A percentile compares a stretch with the other conserved stretches of the same genome.
These are phyloP conservation scores for Zymoseptoria ardabiliae DNA, from an alignment of 2,329 filamentous ascomycete genomes.

Conservation along the genomic window DNA sequence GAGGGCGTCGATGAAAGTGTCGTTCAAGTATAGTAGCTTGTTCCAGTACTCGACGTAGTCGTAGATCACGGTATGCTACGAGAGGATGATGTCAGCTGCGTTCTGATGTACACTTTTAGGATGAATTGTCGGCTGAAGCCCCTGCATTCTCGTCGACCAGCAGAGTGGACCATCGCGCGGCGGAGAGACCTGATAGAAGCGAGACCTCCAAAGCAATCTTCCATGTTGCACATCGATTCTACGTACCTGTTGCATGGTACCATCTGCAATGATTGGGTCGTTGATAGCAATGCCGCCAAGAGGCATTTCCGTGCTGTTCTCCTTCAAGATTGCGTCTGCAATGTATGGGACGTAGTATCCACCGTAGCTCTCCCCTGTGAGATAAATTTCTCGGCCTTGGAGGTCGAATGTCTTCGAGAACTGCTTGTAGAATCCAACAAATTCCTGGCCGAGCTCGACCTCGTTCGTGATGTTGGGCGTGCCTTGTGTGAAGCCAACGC, in stretches of 20 bases:
- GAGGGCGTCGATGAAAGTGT: conserved; percentile 34
- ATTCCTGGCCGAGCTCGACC: conserved; percentile 36
- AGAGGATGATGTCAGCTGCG: not conserved
- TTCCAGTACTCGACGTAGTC: conserved; percentile 23
- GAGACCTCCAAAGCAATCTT: not conserved
- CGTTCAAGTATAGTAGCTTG: conserved; percentile 36
- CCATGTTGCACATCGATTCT: not conserved
- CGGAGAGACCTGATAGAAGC: not conserved
- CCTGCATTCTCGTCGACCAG: not conserved
- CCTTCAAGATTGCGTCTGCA: not conserved
- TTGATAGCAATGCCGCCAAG: conserved; percentile 2
- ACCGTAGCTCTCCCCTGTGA: conserved; percentile 19
- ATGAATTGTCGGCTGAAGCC: not conserved
- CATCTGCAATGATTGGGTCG: conserved; percentile 2
- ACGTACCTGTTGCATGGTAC: not conserved
- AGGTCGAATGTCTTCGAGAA: conserved; percentile 45
- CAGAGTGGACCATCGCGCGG: not conserved
- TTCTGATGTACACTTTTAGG: not conserved
- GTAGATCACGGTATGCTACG: not conserved
- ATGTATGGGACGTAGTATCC: conserved; percentile 4
- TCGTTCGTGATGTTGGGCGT: conserved; percentile 30
- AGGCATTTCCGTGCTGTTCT: conserved; percentile 1
- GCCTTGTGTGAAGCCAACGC: conserved; percentile 40
- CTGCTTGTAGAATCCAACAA: conserved; percentile 42
- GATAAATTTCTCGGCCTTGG: conserved; percentile 41